Base-by-base conservation (phyloP, 495 filamentous ascomycete genomes). In the Staphylotrichum longicolle region DNA sequence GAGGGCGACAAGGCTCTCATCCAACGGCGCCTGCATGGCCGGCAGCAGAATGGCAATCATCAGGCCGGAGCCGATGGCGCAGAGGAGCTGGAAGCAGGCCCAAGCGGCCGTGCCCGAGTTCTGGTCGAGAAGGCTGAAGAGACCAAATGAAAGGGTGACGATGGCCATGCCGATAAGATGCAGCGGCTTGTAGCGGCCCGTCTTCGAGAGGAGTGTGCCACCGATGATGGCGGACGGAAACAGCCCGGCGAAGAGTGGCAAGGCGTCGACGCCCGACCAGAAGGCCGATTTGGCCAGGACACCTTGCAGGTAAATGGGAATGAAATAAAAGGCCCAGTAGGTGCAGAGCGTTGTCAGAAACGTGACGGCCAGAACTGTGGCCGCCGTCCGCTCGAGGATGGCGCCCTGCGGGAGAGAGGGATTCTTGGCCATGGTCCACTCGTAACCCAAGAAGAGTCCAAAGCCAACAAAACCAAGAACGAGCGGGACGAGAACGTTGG, bases 261-360 rank as follows among this genome's bases (percentile, higher is more conserved):
- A 62, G 30, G 78, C 50, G 8, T 71, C 15, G 3, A 82, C 66
- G 2, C 79, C 81, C 0, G 79, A 72, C 12, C 69, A 61, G 12
- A 58, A 49, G 2, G 79, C 67, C 7, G 70, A 69, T 4, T 61
- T 53, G 9, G 66, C 59, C 5, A 69, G 15, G 10, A 51, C 48
- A 10, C 7, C 69, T 49, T 81, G 77, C 67, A 82, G 82, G 62
- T 80, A 83, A 7, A 83, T 65, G 1, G 80, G 76, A 0, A 82
- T 48, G 64, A 82, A 80, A 63, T 75, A 80, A 35, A 74, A 73
- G 33, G 60, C 58, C 69, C 74, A 77, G 32, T 70, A 47, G 5
- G 83, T 80, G 34, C 89, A 88, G 32, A 89, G 88, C 10, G 91
- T 71, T 8, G 89, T 80, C 9, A 89, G 87, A 4, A 88, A 88